phyloP scores from a whole-genome alignment of 768 basidiomycete genomes.

The Tylopilus sp. region DNA sequence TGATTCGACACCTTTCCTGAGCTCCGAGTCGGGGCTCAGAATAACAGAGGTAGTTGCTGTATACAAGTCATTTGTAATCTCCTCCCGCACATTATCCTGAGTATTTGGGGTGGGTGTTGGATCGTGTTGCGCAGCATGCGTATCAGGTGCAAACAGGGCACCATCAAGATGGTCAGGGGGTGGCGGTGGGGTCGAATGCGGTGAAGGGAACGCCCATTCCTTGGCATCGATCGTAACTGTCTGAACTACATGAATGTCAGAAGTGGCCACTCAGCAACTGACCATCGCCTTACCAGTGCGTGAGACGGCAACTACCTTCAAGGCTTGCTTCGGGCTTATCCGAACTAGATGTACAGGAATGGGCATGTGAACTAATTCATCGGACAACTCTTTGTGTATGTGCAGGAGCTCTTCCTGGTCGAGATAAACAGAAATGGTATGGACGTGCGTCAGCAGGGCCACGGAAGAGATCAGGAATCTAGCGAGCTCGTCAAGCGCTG shows the following conservation, averaged over 20 bases:
- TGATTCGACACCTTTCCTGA: background rate
- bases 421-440: conserved; percentile 4
- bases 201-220: too few relatives aligned
- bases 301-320: conserved; percentile 1
- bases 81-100: background rate
- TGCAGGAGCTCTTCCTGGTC: background rate
- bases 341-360: conserved; percentile 1
- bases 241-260: conserved; percentile 1
- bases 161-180: background rate
- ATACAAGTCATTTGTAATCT: conserved; percentile 12
- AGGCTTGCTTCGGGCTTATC: too few relatives aligned
- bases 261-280: background rate
- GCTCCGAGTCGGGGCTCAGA: conserved; percentile 2
- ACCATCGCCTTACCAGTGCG: conserved; percentile 10
- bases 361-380: background rate
- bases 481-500: conserved; percentile 3
- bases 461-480: conserved; percentile 13
- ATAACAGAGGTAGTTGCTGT: too few relatives aligned
- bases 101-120: background rate
- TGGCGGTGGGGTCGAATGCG: background rate
- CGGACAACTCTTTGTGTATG: background rate
- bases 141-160: background rate
- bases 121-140: background rate
- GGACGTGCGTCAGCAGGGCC: too few relatives aligned
- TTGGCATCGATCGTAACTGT: too few relatives aligned